phyloP scores from a whole-genome alignment of 768 basidiomycete species.

The Saitozyma podzolica region DNA sequence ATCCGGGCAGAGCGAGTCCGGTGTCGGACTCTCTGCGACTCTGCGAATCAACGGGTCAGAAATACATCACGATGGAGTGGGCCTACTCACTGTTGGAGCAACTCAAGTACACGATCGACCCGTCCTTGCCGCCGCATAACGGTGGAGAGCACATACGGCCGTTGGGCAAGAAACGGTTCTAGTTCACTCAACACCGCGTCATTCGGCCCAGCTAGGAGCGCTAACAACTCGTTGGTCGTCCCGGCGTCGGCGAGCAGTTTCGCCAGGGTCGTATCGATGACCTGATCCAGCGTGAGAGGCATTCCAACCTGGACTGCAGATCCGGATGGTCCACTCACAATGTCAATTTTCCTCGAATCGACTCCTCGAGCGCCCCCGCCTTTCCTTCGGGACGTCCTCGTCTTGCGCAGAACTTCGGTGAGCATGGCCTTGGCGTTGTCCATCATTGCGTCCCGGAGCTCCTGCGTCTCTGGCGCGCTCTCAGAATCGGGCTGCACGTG shows the following conservation, averaged over 20 bases:
- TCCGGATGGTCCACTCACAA: constrained; percentile 19
- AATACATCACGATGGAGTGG: neutral
- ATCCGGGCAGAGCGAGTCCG: constrained; percentile 64
- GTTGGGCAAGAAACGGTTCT: constrained; percentile 62
- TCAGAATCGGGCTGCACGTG: constrained; percentile 72
- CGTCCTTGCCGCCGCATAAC: constrained; percentile 64
- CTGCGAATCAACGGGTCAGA: constrained; percentile 52
- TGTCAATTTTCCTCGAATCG: constrained; percentile 46
- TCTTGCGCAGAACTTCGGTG: constrained; percentile 66
- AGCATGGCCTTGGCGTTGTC: constrained; percentile 75
- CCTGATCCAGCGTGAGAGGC: constrained; percentile 53
- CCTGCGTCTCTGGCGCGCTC: constrained; percentile 26
- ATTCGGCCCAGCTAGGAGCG: constrained; percentile 62
- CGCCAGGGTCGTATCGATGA: constrained; percentile 78
- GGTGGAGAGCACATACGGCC: constrained; percentile 65
- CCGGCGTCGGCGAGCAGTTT: constrained; percentile 68
- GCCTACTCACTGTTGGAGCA: constrained; percentile 65
- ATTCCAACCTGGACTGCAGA: neutral
- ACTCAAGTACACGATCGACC: constrained; percentile 64
- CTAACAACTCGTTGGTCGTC: constrained; percentile 64
- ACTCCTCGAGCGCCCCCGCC: constrained; percentile 35
- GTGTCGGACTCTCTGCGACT: constrained; percentile 62
- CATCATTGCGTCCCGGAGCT: constrained; percentile 56
- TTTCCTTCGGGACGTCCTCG: constrained; percentile 56
- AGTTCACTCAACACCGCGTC: constrained; percentile 64